Evolutionary conservation across 179 eudicot species (phyloP), one percentile per base, ranked within the genome.

Genomic region (Beta lomatogona): DNA sequence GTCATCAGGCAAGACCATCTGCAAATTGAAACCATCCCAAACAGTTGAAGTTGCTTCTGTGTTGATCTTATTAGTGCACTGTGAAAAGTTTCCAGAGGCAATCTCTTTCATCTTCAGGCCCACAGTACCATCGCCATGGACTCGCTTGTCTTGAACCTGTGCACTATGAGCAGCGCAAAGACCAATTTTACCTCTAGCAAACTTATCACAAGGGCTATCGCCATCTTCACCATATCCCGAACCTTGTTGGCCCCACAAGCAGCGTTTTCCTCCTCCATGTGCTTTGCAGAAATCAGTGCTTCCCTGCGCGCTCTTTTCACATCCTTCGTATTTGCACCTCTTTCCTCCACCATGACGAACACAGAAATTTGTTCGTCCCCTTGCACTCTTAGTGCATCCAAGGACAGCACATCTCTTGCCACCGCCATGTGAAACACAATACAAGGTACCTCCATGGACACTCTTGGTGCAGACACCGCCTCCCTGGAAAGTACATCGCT

Each of bases 331-430:
- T 58, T 87, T 77, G 79, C 97, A 93, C 78, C 97, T 84, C 79
- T 87, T 90, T 0, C 95, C 97, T 36, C 97, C 97, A 28, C 97
- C 97, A 75, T 92, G 97, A 60, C 91, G 88, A 22, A 92, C 93
- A 75, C 97, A 92, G n/a, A 76, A 90, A 75, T 79, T 78, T 3
- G 93, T 89, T 11, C 89, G 84, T 0, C 97, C 94, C 65, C 94
- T 85, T 8, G 97, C 97, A 48, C 97, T 92, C 81, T 82, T 87
- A 22, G 90, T 88, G 79, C 97, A 92, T 16, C 79, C 89, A 1
- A 84, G 78, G 53, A 77, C 65, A 2, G 86, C 90, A 73, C 97
- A 92, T 63, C 97, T 85, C 83, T 92, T 92, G 2, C 97, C 97
- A 22, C 97, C 94, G 18, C 97, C 97, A 75, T 93, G 97, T 21